Base-by-base conservation (phyloP, 805 yeast genomes). In the Ogataea salicorniae region DNA sequence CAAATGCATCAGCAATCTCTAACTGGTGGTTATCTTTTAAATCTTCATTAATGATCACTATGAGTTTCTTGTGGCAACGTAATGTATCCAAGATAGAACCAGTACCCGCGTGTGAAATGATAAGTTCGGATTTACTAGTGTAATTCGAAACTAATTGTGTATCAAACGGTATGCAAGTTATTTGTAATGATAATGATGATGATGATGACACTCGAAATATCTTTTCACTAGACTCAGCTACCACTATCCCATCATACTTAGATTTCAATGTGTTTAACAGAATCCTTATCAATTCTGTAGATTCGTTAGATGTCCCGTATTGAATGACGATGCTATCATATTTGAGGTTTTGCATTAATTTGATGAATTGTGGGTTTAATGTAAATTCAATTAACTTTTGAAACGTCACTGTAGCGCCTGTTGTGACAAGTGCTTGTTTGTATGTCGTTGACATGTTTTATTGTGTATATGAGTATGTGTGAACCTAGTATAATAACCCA, bases 371-470 rank as follows among this genome's bases (percentile, higher is more conserved):
- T 0, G 51, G 46, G 7, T 61, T 47, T 7, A 81, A 53, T 0
- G 79, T 64, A 8, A 71, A 61, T n/a, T 63, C 63, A 1, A 92
- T 64, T 15, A 92, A 74, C 16, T 60, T 67, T 11, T 74, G 72
- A 61, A 92, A 92, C 0, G 95, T 84, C 18, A 86, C 91, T 0
- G 97, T 91, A 2, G 97, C 97, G 0, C 98, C 98, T 4, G 95
- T 85, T 0, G 95, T 84, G 5, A 91, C 83, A 34, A 91, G 68
- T 8, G 60, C 45, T 9, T 26, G 31, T 9, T 26, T 26, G 1
- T 26, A 4, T 8, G 31, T 9, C 11, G 9, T 7, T 26, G 31
- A 9, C 31, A 26, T 26, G 20, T 26, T 26, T 26, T 26, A 26
- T 26, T 26, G 9, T 26, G 6, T 5, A 26, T 3, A 20, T 20